Base-by-base conservation (phyloP, 1,139 yeast species). In the Dujonia santamariae region DNA sequence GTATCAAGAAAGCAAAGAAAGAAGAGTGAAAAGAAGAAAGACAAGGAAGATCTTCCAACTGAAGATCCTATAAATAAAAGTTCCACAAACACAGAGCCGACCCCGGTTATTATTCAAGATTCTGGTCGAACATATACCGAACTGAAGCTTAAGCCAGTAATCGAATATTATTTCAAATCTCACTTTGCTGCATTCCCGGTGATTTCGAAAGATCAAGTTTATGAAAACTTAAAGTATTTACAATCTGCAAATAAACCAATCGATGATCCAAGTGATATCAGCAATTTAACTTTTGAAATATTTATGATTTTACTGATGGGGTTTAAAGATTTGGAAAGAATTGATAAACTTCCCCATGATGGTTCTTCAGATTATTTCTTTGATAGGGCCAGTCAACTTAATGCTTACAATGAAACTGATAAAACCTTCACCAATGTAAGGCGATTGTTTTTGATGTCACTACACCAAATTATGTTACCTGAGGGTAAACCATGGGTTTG, bases 241-340 rank as follows among this genome's bases (percentile, higher is more conserved):
- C n/a, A n/a, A n/a, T n/a, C n/a, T n/a, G n/a, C n/a, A n/a, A n/a
- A n/a, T n/a, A 19, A 19, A 19, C 21, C 21, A 19, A 12, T 8
- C 12, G 15, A 18, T 4, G n/a, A 11, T 5, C 7, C n/a, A 12
- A 11, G 11, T 11, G 28, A 30, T n/a, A 7, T 17, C 11, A 27
- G 17, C 15, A 11, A 16, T n/a, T 15, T 17, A 9, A 27, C n/a
- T 18, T 11, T 23, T 12, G 26, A 23, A 15, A 44, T 72, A n/a
- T 63, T 61, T 43, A 66, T 72, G 71, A 63, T 70, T 3, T 59
- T 71, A 54, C 72, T 74, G 11, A 64, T 71, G 25, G 78, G 78
- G 2, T 67, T 72, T 37, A 64, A 72, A 4, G 62, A 73, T 3
- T 48, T 72, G 26, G 66, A 68, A 35, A 52, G 73, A 35, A 67